A percentile compares a stretch with the other conserved stretches of the same genome.
phyloP scores from a whole-genome alignment of 768 basidiomycete genomes.

The Rhizopogon rudus region DNA sequence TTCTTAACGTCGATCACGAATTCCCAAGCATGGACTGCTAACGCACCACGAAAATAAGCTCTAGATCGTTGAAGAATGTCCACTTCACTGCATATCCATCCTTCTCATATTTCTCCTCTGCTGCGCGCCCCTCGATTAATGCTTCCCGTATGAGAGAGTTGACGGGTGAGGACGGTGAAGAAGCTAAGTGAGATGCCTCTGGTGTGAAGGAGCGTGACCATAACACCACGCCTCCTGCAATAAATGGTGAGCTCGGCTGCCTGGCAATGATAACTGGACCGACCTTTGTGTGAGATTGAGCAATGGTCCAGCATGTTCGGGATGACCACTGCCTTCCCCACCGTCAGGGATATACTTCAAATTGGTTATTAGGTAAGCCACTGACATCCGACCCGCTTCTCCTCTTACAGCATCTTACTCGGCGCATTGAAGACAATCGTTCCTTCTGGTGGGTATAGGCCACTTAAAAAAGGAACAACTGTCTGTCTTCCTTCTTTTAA shows the following conservation, averaged over 20 bases:
- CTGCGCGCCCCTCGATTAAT: conserved; percentile 82
- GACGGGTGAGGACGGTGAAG: conserved; percentile 74
- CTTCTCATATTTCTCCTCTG: conserved; percentile 85
- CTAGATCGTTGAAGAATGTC: conserved; percentile 93
- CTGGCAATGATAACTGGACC: not conserved
- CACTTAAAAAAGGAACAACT: no score
- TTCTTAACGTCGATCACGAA: conserved; percentile 1
- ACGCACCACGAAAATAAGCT: conserved; percentile 93
- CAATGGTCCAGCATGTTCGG: conserved; percentile 85
- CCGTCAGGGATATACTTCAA: no score
- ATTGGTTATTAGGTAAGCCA: no score
- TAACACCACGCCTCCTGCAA: conserved; percentile 81
- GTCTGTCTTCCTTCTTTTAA: no score
- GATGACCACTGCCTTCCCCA: no score
- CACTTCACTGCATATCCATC: conserved; percentile 94
- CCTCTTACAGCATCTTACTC: no score
- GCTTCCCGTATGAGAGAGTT: conserved; percentile 88
- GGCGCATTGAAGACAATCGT: no score
- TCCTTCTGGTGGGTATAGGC: no score
- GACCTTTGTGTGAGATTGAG: conserved; percentile 92
- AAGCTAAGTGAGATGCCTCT: conserved; percentile 62
- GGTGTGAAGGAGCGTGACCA: conserved; percentile 97
- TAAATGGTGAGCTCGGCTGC: conserved; percentile 7
- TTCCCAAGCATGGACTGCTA: not conserved
- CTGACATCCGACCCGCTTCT: no score